Conservation (phyloP, 345 rosid genomes). For the Chamaenerion angustifolium region DNA sequence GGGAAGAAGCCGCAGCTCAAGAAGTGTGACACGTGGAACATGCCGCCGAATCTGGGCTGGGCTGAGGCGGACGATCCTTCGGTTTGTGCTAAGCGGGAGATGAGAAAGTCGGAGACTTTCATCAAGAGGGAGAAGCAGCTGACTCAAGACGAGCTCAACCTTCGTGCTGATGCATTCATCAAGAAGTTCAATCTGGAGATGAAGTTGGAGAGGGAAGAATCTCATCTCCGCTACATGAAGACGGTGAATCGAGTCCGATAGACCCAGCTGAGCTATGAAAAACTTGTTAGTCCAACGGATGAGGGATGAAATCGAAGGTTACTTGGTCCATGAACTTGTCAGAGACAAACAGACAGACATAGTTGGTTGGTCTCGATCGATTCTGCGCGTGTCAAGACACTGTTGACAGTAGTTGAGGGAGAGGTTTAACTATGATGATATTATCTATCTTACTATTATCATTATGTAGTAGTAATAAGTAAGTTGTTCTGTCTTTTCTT, state of each 20-base stretch:
- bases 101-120: constrained; percentile 28
- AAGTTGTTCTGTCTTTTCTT: no score
- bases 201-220: constrained; percentile 32
- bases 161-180: constrained; percentile 33
- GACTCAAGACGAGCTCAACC: constrained; percentile 32
- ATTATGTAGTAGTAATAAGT: no score
- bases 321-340: no score
- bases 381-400: no score
- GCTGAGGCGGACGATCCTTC: background rate
- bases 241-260: constrained; percentile 9
- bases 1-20: constrained; percentile 12
- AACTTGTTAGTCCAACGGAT: no score
- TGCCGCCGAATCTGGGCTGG: constrained; percentile 9
- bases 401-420: no score
- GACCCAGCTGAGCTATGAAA: no score
- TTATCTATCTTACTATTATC: no score
- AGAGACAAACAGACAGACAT: no score
- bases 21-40: constrained; percentile 33
- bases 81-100: constrained; percentile 12
- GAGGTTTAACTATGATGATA: no score
- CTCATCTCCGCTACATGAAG: constrained; percentile 18
- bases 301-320: no score
- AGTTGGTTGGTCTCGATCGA: no score
- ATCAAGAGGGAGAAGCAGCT: constrained; percentile 22
- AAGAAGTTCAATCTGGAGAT: constrained; percentile 24